Evolutionary conservation across 257 asterid genomes (phyloP).

Genomic region (Mitragyna speciosa): DNA sequence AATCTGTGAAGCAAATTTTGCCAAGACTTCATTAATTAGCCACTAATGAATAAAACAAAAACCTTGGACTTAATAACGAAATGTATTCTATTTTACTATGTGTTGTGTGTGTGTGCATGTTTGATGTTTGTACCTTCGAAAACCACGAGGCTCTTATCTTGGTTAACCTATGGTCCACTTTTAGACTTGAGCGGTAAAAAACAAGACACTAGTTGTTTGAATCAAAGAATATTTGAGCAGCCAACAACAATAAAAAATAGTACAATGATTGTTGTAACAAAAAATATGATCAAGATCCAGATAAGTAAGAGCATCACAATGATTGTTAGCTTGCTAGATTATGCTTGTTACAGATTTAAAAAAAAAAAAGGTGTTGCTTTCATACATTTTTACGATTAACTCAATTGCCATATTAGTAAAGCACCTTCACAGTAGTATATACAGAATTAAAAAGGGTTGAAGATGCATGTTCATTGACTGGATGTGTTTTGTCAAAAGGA

Average conservation of each 20-base stretch:
- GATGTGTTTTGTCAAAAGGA: not conserved
- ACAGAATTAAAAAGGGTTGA: not conserved
- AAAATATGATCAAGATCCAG: not conserved
- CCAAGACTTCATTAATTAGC: no score
- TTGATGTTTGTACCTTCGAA: not conserved
- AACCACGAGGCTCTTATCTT: not conserved
- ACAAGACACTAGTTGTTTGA: not conserved
- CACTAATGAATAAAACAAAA: no score
- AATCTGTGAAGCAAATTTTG: no score
- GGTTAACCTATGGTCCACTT: not conserved
- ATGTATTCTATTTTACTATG: no score
- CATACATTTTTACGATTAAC: not conserved
- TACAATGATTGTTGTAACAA: constrained; percentile 1
- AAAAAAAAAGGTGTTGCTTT: no score
- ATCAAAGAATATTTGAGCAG: not conserved
- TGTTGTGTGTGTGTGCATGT: no score
- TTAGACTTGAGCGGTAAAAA: not conserved
- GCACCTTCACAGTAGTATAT: not conserved
- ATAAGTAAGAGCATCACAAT: no score
- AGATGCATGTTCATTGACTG: not conserved
- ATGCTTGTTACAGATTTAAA: no score
- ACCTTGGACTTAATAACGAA: no score
- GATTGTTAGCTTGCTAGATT: no score
- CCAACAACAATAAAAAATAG: not conserved
- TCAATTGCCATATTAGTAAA: not conserved